These are phyloP conservation scores for Eucalyptus pauciflora DNA, from an alignment of 345 rosid species.

Conservation along the genomic window DNA sequence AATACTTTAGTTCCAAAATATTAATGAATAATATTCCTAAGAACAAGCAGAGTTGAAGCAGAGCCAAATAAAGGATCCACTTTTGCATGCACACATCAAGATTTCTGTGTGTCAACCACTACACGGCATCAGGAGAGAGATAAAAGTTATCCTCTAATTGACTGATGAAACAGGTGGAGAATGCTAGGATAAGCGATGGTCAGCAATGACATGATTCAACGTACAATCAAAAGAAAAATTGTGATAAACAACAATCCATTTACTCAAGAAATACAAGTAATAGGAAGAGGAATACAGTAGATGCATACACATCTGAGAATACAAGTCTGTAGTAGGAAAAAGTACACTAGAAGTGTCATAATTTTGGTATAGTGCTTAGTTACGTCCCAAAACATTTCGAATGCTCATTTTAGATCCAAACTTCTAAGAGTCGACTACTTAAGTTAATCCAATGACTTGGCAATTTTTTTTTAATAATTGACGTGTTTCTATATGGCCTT, in stretches of 20 bases:
- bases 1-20: not conserved
- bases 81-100: not conserved
- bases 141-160: not conserved
- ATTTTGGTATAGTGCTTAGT: not conserved
- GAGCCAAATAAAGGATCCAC: not conserved
- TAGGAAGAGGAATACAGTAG: not conserved
- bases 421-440: not conserved
- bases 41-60: not conserved
- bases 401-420: not conserved
- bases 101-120: not conserved
- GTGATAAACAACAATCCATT: not conserved
- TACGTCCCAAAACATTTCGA: not conserved
- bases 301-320: not conserved
- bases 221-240: not conserved
- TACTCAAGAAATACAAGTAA: not conserved
- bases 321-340: not conserved
- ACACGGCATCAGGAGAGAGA: not conserved
- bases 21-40: not conserved
- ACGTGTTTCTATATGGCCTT: not conserved
- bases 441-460: not conserved
- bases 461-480: not conserved
- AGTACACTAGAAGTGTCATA: not conserved
- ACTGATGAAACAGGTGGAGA: not conserved
- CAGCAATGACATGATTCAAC: not conserved
- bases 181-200: not conserved